Percentiles rank a stretch among this genome's conserved stretches.
Evolutionary conservation across 148 eudicot genomes (phyloP).

Genomic region (Polygonum maritimum): DNA sequence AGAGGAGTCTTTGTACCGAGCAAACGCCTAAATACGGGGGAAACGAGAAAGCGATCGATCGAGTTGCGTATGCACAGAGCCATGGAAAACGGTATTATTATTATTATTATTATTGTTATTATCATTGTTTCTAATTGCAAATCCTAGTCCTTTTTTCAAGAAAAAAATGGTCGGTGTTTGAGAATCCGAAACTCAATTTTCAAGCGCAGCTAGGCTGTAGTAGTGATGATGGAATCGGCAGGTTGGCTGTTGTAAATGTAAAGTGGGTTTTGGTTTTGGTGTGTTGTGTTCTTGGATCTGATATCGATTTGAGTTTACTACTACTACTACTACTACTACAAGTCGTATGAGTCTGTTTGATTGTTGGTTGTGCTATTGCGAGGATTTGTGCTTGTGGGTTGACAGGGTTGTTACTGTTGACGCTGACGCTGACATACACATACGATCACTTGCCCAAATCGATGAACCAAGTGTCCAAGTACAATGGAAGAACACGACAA

Average conservation of each 20-base stretch:
- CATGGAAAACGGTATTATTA: not conserved
- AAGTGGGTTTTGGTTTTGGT: conserved; percentile 2
- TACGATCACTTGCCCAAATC: too few species aligned
- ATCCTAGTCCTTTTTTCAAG: not conserved
- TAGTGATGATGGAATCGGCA: not conserved
- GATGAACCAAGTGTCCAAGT: too few species aligned
- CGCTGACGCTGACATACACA: not conserved
- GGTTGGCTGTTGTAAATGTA: conserved; percentile 3
- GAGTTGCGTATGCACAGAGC: not conserved
- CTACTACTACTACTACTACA: too few species aligned
- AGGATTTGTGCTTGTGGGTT: not conserved
- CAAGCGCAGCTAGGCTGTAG: not conserved
- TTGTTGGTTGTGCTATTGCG: not conserved
- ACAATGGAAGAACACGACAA: too few species aligned
- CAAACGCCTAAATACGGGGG: not conserved
- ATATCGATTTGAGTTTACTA: not conserved
- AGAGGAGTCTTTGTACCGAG: conserved; percentile 21
- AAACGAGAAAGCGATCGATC: not conserved
- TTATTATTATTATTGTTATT: too few species aligned
- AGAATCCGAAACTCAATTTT: conserved; percentile 3
- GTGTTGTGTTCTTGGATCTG: not conserved
- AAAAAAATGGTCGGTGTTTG: not conserved
- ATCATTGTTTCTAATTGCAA: not conserved
- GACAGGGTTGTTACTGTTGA: too few species aligned
- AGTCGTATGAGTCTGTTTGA: not conserved